Evolutionary conservation across 2,329 filamentous ascomycete species (phyloP).

Genomic region (Diaporthe batatas): DNA sequence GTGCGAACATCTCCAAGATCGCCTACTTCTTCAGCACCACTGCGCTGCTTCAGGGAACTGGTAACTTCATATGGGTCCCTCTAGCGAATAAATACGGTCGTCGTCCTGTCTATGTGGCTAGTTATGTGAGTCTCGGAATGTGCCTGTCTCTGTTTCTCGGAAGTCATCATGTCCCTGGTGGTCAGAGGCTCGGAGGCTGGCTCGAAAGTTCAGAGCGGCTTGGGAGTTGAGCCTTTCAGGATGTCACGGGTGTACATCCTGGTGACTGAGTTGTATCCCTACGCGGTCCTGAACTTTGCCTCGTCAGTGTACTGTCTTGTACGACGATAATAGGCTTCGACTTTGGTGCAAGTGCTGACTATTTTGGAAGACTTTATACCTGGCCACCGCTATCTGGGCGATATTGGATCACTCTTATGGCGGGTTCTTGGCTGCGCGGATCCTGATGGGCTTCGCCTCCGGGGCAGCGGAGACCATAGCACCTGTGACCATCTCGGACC

Average conservation of each 20-base stretch:
- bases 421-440: constrained; percentile 60
- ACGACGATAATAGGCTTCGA: no score
- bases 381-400: constrained; percentile 57
- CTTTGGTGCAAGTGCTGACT: not conserved
- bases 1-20: constrained; percentile 56
- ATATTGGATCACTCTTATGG: constrained; percentile 57
- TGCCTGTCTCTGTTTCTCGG: not conserved
- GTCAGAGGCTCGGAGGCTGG: no score
- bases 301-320: not conserved
- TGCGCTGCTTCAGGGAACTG: constrained; percentile 62
- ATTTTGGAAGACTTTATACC: constrained; percentile 51
- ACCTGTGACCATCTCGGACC: constrained; percentile 65
- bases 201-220: not conserved
- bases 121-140: constrained; percentile 49
- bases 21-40: constrained; percentile 68
- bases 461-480: constrained; percentile 66
- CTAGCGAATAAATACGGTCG: constrained; percentile 61
- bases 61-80: constrained; percentile 62
- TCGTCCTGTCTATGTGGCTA: constrained; percentile 58
- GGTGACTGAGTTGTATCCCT: not conserved
- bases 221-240: no score
- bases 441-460: constrained; percentile 65
- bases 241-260: not conserved
- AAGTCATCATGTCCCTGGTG: not conserved
- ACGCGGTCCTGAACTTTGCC: not conserved